phyloP scores from a whole-genome alignment of 768 basidiomycete species.

The Auricularia sp. region DNA sequence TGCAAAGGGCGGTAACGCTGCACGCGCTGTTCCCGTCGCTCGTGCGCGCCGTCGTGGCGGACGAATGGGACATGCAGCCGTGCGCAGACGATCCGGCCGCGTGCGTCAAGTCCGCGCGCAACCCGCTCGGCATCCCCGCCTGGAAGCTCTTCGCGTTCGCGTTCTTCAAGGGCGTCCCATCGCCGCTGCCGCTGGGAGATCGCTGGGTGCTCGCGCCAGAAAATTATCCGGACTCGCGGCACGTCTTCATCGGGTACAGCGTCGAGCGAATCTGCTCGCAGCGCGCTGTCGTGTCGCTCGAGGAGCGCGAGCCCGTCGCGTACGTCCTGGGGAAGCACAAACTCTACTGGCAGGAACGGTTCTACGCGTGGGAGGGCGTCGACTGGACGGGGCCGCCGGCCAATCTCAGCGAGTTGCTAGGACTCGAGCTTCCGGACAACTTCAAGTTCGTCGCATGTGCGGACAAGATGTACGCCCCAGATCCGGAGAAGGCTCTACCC shows the following conservation, averaged over 20 bases:
- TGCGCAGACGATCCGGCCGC: background rate
- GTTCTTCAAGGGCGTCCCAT: background rate
- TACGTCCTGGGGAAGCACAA: slow-evolving; percentile 4
- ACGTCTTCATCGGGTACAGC: slow-evolving; percentile 9
- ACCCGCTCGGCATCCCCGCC: background rate
- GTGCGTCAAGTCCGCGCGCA: slow-evolving; percentile 4
- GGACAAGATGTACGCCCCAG: background rate
- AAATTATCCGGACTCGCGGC: background rate
- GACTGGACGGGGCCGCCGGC: background rate
- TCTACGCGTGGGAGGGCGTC: background rate
- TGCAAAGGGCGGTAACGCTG: background rate
- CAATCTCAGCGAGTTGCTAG: background rate
- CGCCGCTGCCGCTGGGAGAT: background rate
- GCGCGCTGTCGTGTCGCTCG: background rate
- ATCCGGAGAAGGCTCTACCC: background rate
- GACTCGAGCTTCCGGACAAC: background rate
- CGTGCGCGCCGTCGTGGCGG: background rate
- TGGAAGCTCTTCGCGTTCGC: slow-evolving; percentile 6
- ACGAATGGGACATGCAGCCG: background rate
- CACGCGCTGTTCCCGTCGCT: background rate
- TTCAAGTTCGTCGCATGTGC: background rate
- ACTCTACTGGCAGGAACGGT: background rate
- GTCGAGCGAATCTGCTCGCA: slow-evolving; percentile 7
- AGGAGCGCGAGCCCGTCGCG: slow-evolving; percentile 5
- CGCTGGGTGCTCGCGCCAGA: slow-evolving; percentile 7